Base-by-base conservation (phyloP, 371 early-diverging fungal species). In the Mortierella polycephala region DNA sequence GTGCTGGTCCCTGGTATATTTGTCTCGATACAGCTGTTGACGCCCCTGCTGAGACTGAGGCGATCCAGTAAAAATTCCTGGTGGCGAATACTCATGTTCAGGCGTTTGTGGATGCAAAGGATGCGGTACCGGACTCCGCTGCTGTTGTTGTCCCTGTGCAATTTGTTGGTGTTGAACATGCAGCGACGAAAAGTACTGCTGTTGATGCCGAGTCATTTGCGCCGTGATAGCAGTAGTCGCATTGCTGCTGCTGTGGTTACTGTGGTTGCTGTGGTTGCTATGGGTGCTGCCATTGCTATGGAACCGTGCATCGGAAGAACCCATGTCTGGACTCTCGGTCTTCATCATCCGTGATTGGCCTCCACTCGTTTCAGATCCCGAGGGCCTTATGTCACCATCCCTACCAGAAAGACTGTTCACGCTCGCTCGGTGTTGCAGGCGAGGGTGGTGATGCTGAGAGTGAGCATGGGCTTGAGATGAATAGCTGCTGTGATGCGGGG, bases 321-420 rank as follows among this genome's bases (percentile, higher is more conserved):
- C 40, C 61, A 51, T 54, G 8, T 69, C 70, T 5, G 75, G 66
- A 18, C 67, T 70, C 7, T 75, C 75, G 2, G 55, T 45, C 44
- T 49, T 60, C 66, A 62, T 57, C 53, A 57, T 57, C 46, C 62
- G 62, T 11, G 46, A 56, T 7, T 45, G 44, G 23, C 9, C 44
- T 12, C n/a, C 57, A 7, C 37, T 14, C 8, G 42, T 10, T 4
- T 61, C 53, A 13, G 57, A 18, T 46, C 67, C 67, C 5, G 62
- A 66, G 4, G 57, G 20, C 9, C 50, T 69, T 44, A 56, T 51
- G 6, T 62, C 63, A 2, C 30, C 12, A 23, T 62, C 64, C 37
- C 54, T 52, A 18, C 58, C 49, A 40, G 60, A 55, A 21, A 61
- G 62, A 41, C 60, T 72, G n/a, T 57, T 59, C 3, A 67, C 64